These are phyloP conservation scores for Ilex aquifolium DNA, from an alignment of 257 asterid species.

Conservation along the genomic window DNA sequence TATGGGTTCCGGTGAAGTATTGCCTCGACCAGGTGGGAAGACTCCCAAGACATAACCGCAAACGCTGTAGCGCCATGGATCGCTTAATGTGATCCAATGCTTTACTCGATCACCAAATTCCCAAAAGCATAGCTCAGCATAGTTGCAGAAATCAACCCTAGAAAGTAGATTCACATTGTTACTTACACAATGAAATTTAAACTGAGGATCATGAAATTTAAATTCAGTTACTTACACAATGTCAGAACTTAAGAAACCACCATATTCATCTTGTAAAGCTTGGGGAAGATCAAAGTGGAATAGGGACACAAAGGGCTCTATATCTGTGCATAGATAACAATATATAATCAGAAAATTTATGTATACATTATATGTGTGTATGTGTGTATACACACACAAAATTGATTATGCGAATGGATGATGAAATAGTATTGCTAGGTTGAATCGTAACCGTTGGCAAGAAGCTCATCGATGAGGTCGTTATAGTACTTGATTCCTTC, in stretches of 20 bases:
- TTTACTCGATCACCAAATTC: not conserved
- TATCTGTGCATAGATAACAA: no score
- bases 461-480: not conserved
- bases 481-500: not conserved
- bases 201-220: no score
- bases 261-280: not conserved
- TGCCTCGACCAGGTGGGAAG: no score
- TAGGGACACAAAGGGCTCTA: no score
- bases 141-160: not conserved
- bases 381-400: no score
- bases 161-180: no score
- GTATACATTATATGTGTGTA: not conserved
- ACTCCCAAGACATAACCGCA: not conserved
- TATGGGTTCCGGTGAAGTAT: no score
- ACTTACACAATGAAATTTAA: not conserved
- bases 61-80: not conserved
- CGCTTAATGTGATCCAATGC: not conserved
- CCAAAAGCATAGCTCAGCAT: not conserved
- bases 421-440: not conserved
- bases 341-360: not conserved
- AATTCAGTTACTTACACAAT: not conserved
- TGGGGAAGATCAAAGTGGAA: not conserved
- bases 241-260: not conserved
- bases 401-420: not conserved
- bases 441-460: not conserved